Evolutionary conservation across 78 protist genomes (phyloP), one percentile per base, ranked within the genome.

Genomic region (Dictyostelium capitatum): DNA sequence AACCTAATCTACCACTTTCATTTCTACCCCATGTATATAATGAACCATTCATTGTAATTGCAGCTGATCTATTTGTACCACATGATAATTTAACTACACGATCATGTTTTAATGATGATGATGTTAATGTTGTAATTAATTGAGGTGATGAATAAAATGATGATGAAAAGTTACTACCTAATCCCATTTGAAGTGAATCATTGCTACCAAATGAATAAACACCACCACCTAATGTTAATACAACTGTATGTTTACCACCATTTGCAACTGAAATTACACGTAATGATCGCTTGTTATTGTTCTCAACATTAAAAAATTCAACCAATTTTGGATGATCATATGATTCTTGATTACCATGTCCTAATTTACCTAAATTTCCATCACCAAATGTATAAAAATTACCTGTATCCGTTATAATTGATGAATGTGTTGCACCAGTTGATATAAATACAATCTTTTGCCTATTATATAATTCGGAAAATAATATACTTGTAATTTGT

Each of bases 1-100:
- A 83, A 9, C 94, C 94, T 2, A 77, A 32, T 20, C 94, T 25
- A 23, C 94, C 94, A 50, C 79, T 78, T 28, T 89, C 94, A 41
- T 85, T 85, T 56, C 89, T 30, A 28, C 94, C 94, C 79, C 79
- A 89, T 23, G 94, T 89, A 48, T 43, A 89, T 6, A 89, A 56
- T 19, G 19, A 32, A 6, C 94, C 94, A 9, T 11, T 23, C 6
- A n/a, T 59, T 0, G 70, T 64, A 8, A 89, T 37, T 3, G 32
- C 82, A 12, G 89, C 94, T 1, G 94, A 56, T 48, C 89, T 20
- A 32, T 25, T 72, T 0, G 81, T 79, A 25, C 87, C 37, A 20
- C 83, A 79, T 37, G 83, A 79, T 20, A 79, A 20, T 37, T 54
- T 79, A 9, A 77, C 47, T 37, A 19, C 9, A 8, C 6, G 6